These are phyloP conservation scores for Rhododendron simsii DNA, from an alignment of 148 eudicot genomes.

Conservation along the genomic window DNA sequence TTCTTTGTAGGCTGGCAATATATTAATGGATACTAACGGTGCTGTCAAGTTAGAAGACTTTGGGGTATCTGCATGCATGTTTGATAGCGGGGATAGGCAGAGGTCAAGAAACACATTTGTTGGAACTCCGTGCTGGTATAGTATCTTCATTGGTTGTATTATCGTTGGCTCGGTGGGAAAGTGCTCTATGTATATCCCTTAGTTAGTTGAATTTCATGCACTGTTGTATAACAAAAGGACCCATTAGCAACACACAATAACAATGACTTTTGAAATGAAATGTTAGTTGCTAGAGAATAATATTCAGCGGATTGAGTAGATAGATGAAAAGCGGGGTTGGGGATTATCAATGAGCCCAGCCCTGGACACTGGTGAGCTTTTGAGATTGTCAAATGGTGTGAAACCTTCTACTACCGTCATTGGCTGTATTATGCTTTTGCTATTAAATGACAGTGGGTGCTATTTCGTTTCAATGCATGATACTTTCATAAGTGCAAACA, in stretches of 20 bases:
- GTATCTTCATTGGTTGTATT: not conserved
- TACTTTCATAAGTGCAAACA: not conserved
- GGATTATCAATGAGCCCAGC: not conserved
- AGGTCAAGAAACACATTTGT: slow-evolving; percentile 94
- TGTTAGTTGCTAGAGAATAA: not conserved
- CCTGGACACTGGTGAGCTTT: not conserved
- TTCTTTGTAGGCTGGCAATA: slow-evolving; percentile 84
- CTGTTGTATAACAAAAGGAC: no score
- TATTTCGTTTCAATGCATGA: not conserved
- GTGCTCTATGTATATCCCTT: not conserved
- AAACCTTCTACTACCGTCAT: not conserved
- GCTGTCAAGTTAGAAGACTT: slow-evolving; percentile 85
- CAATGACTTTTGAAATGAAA: slow-evolving; percentile 3
- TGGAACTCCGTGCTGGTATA: slow-evolving; percentile 97
- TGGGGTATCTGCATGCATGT: slow-evolving; percentile 97
- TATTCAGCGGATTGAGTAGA: not conserved
- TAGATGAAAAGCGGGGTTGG: not conserved
- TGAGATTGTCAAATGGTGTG: not conserved
- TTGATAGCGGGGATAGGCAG: slow-evolving; percentile 90
- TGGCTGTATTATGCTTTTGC: not conserved
- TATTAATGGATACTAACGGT: slow-evolving; percentile 76
- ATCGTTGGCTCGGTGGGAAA: not conserved
- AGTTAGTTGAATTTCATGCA: not conserved
- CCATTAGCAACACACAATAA: not conserved
- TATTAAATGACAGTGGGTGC: not conserved